Evolutionary conservation across 2,329 filamentous ascomycete genomes (phyloP), one percentile per base, ranked within the genome.

Genomic region (Moelleriella libera): DNA sequence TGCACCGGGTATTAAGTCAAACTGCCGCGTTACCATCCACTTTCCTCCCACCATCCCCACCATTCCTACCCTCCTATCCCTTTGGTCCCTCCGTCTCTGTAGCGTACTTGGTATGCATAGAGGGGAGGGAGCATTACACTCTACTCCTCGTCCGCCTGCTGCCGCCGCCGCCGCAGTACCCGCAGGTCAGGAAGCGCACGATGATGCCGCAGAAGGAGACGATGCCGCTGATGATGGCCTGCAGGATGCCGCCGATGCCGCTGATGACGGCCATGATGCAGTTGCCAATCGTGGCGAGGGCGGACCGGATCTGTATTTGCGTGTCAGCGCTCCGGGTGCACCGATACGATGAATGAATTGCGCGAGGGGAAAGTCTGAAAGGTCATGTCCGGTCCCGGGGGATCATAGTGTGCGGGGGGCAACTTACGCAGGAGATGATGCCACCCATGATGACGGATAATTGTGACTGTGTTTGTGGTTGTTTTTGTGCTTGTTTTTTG

Each of bases 381-480:
- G 21, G 21, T 21, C 21, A 3, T 21, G 21, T 2, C 21, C 21
- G 21, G 21, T 21, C 3, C 21, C 21, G 2, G 21, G 21, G 21
- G 21, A 2, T 21, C 21, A 21, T 21, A 29, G 34, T 40, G 31
- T 4, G 30, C 2, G 11, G 32, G 8, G 5, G 3, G 21, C 21
- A 47, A 76, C 84, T 60, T 85, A 90, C 85, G 63, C 85, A 89
- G 63, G 85, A 89, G 55, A 88, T 72, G 60, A 92, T 81, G 66
- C 83, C 85, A 69, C 86, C 86, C 86, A 92, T 90, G 51, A 39
- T 66, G 57, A 50, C 46, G 51, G 50, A 52, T 40, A 45, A 48
- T 50, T 50, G 48, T 45, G 5, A 41, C 34, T 37, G 7, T 7
- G 34, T 7, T 9, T 11, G 10, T 41, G 14, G 7, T 12, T 2